Evolutionary conservation across 2,329 filamentous ascomycete genomes (phyloP), one percentile per base, ranked within the genome.

Genomic region (Botrytis galanthina): DNA sequence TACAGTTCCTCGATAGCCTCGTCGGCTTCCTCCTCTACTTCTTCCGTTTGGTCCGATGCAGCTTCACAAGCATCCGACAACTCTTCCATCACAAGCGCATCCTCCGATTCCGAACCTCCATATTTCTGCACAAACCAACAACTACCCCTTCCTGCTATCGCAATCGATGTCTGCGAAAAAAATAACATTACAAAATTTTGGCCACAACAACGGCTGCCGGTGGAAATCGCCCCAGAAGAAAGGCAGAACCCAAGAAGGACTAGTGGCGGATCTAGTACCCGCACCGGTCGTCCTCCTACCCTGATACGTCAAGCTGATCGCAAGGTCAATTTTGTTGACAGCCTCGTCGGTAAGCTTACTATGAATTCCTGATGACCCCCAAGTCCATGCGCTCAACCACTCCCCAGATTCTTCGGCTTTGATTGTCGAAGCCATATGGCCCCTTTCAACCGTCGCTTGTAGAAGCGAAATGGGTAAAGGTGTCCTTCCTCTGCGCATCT

Each of bases 381-480:
- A 77, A 74, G 79, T 78, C 32, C 79, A 73, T 75, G 71, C 75
- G 80, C 82, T 84, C 79, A 84, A 83, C 73, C 71, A 68, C 72
- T 75, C 75, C 78, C 81, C 72, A 98, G 95, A 98, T 89, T 97
- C 95, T 79, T 96, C 96, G 71, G 96, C 96, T 72, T 94, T 97
- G 83, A 97, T 98, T 83, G 95, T 99, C 68, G 94, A 98, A 85
- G 93, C 93, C 71, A 97, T 99, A 80, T 99, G 96, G 96, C 95
- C 96, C 63, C 87, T 95, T 61, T 97, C 95, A 72, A 95, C 93
- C 74, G 90, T 92, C 51, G 88, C 92, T 73, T 93, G 92, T 82
- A 90, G 91, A 79, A 91, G 87, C 79, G 93, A 95, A 81, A 85
- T 88, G 76, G 91, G 89, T 74, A 93, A 92, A 81, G 90, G 92